Conservation (phyloP, 1,284 basidiomycete species). For the Ceratobasidium theobromae region DNA sequence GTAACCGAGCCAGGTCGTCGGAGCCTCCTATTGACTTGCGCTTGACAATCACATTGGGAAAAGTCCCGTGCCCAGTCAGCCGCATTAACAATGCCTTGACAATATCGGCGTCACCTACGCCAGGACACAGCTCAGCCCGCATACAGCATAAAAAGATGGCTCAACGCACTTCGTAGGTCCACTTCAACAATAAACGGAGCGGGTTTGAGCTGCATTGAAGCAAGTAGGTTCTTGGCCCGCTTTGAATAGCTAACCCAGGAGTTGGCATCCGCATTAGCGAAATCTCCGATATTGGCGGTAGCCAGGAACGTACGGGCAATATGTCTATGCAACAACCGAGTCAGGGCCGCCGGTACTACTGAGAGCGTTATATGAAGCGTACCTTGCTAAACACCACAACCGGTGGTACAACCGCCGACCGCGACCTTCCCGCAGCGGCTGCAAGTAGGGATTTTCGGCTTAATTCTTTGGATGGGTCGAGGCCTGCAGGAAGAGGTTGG, state of each 20-base stretch:
- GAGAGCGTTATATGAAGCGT: slow-evolving; percentile 30
- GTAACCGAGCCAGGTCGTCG: slow-evolving; percentile 59
- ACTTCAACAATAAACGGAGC: slow-evolving; percentile 72
- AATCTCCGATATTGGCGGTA: neutral
- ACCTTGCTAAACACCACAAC: slow-evolving; percentile 82
- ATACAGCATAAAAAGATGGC: slow-evolving; percentile 2
- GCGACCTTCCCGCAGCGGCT: slow-evolving; percentile 1
- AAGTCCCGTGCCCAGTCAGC: slow-evolving; percentile 65
- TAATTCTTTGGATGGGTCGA: slow-evolving; percentile 33
- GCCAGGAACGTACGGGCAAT: slow-evolving; percentile 57
- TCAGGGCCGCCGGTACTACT: neutral
- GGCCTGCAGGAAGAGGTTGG: slow-evolving; percentile 35
- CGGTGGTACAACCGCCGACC: slow-evolving; percentile 54
- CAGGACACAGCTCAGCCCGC: neutral
- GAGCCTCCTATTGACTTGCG: slow-evolving; percentile 72
- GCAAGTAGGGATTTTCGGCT: slow-evolving; percentile 8
- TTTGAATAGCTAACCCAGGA: slow-evolving; percentile 57
- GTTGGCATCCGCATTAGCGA: neutral
- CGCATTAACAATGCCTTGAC: slow-evolving; percentile 68
- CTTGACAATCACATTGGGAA: slow-evolving; percentile 71
- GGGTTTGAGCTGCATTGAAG: slow-evolving; percentile 64
- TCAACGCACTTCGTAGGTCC: slow-evolving; percentile 61
- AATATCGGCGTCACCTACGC: slow-evolving; percentile 58
- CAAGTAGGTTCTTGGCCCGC: slow-evolving; percentile 67
- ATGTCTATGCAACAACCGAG: slow-evolving; percentile 51